Percentiles rank a stretch among this genome's conserved stretches.
Conservation (phyloP, 164 flowering plant species). For the Liquidambar formosana region DNA sequence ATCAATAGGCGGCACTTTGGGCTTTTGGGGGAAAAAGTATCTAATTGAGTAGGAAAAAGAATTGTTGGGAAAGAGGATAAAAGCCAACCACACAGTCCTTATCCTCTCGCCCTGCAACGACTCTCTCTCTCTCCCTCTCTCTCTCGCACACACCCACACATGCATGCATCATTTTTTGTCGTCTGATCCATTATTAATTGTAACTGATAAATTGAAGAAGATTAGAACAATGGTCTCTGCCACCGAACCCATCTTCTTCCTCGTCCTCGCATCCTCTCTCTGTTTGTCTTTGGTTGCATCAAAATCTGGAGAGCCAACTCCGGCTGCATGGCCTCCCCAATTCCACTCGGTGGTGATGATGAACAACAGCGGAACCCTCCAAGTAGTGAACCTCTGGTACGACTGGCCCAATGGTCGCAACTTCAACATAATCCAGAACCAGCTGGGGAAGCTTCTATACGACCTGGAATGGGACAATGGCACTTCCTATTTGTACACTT, state of each 20-base stretch:
- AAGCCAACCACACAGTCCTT: background rate
- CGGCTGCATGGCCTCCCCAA: background rate
- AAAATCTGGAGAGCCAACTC: slow-evolving; percentile 19
- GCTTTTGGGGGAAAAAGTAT: too few relatives aligned
- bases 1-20: background rate
- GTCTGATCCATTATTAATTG: too few relatives aligned
- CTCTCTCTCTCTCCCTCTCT: background rate
- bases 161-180: background rate
- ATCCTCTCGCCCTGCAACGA: too few relatives aligned
- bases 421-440: slow-evolving; percentile 69
- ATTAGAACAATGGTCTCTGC: too few relatives aligned
- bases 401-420: slow-evolving; percentile 86
- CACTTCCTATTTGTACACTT: slow-evolving; percentile 35
- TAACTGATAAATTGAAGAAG: too few relatives aligned
- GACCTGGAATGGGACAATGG: slow-evolving; percentile 50
- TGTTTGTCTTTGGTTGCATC: background rate
- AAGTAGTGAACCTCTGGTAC: slow-evolving; percentile 72
- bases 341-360: too few relatives aligned
- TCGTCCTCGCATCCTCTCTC: too few relatives aligned
- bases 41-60: too few relatives aligned
- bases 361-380: slow-evolving; percentile 20
- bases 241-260: too few relatives aligned
- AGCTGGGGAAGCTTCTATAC: slow-evolving; percentile 42
- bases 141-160: too few relatives aligned
- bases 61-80: too few relatives aligned